Evolutionary conservation across 257 asterid genomes (phyloP).

Genomic region (Linderniella brevidens): DNA sequence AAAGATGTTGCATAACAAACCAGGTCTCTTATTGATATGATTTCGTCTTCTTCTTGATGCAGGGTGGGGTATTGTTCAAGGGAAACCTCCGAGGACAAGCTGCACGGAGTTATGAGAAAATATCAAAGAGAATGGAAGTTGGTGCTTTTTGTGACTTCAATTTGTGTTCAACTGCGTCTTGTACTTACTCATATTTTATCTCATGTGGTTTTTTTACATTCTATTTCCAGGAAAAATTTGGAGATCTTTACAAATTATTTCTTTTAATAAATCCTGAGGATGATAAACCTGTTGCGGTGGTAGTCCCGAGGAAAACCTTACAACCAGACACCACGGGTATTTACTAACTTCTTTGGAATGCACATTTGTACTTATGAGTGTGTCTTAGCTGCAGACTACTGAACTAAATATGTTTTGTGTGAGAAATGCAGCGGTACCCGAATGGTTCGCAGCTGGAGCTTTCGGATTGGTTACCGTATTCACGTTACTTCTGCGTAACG

Average conservation of each 20-base stretch:
- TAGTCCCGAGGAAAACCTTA: constrained; percentile 71
- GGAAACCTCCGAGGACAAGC: constrained; percentile 92
- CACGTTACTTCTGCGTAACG: constrained; percentile 82
- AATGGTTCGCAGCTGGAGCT: constrained; percentile 96
- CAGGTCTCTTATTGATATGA: background rate
- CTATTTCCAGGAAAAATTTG: constrained; percentile 68
- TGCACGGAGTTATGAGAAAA: constrained; percentile 65
- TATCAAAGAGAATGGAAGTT: constrained; percentile 68
- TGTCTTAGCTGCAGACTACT: too few species aligned
- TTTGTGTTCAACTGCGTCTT: constrained; percentile 12
- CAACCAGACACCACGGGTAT: constrained; percentile 77
- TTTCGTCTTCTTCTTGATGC: constrained; percentile 8
- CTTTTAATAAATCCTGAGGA: constrained; percentile 87
- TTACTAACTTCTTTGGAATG: constrained; percentile 4
- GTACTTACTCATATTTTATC: constrained; percentile 9
- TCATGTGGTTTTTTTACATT: constrained; percentile 13
- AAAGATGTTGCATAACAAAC: background rate
- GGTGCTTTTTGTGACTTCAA: constrained; percentile 15
- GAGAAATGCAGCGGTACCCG: constrained; percentile 76
- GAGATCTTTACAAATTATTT: constrained; percentile 64
- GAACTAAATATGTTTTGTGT: constrained; percentile 7
- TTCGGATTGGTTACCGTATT: constrained; percentile 80
- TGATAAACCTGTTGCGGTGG: constrained; percentile 96
- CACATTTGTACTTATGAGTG: too few species aligned
- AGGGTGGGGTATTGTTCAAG: constrained; percentile 90